A percentile compares a stretch with the other conserved stretches of the same genome.
These are phyloP conservation scores for Candida sanyaensis DNA, from an alignment of 1,139 yeast species.

Conservation along the genomic window DNA sequence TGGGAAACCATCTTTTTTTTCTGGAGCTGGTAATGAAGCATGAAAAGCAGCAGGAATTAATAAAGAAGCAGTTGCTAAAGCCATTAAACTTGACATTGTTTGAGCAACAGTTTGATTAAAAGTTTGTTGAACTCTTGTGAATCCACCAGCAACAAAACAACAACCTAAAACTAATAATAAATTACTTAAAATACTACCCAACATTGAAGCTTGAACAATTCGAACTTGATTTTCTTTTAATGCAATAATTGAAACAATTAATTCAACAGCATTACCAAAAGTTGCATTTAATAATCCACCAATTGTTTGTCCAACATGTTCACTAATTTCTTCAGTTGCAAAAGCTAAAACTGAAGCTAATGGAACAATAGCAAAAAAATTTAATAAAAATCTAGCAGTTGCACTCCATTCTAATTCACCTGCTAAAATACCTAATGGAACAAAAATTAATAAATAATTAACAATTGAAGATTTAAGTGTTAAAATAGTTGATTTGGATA, in stretches of 20 bases:
- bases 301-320: conserved; percentile 81
- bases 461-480: conserved; percentile 70
- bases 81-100: conserved; percentile 92
- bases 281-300: conserved; percentile 96
- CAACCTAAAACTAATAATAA: conserved; percentile 89
- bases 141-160: conserved; percentile 92
- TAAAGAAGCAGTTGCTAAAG: conserved; percentile 84
- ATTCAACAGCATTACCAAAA: conserved; percentile 91
- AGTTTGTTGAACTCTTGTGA: conserved; percentile 78
- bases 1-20: conserved; percentile 40
- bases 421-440: conserved; percentile 82
- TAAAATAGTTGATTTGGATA: conserved; percentile 15
- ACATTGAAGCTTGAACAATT: conserved; percentile 96
- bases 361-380: conserved; percentile 90
- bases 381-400: conserved; percentile 63
- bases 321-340: conserved; percentile 92
- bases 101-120: conserved; percentile 97
- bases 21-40: conserved; percentile 65
- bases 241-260: conserved; percentile 92
- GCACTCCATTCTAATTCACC: conserved; percentile 63
- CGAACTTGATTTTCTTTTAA: conserved; percentile 81
- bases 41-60: conserved; percentile 96
- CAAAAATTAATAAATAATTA: conserved; percentile 74
- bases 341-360: conserved; percentile 85
- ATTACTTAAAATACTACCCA: conserved; percentile 89